Conservation (phyloP, 2,329 filamentous ascomycete genomes). For the Pseudohalonectria lignicola region DNA sequence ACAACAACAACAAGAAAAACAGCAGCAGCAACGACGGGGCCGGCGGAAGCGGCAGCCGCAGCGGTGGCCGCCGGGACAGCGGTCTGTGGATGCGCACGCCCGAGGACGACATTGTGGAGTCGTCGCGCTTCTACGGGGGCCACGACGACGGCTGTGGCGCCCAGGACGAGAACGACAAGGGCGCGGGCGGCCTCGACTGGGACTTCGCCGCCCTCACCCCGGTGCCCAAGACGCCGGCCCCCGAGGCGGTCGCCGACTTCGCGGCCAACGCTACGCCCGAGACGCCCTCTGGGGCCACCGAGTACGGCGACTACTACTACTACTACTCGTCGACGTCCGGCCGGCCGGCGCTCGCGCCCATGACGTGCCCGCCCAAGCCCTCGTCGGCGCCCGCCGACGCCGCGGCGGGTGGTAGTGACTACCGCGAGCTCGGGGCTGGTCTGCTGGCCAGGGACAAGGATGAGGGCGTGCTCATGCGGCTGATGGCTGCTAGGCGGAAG, state of each 20-base stretch:
- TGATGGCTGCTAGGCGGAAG: slow-evolving; percentile 65
- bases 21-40: slow-evolving; percentile 5
- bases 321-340: slow-evolving; percentile 4
- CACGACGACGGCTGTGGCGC: slow-evolving; percentile 15
- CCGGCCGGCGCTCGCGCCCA: slow-evolving; percentile 30
- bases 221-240: slow-evolving; percentile 46
- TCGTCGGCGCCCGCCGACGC: slow-evolving; percentile 6
- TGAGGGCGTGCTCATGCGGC: slow-evolving; percentile 44
- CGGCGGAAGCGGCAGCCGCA: no score
- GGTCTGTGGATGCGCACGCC: slow-evolving; percentile 44
- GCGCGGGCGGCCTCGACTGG: slow-evolving; percentile 21
- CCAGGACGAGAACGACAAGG: slow-evolving; percentile 16
- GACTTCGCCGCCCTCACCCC: slow-evolving; percentile 31
- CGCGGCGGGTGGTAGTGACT: slow-evolving; percentile 9
- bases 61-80: slow-evolving; percentile 40
- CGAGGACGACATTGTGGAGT: slow-evolving; percentile 20
- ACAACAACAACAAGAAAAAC: no score
- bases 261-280: slow-evolving; percentile 36
- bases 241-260: slow-evolving; percentile 41
- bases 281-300: slow-evolving; percentile 26
- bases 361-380: slow-evolving; percentile 44
- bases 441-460: slow-evolving; percentile 40
- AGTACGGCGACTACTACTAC: slow-evolving; percentile 20
- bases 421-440: slow-evolving; percentile 29
- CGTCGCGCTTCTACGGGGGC: slow-evolving; percentile 2